Evolutionary conservation across 2,329 filamentous ascomycete genomes (phyloP).

Genomic region (Eurotiales sp.): DNA sequence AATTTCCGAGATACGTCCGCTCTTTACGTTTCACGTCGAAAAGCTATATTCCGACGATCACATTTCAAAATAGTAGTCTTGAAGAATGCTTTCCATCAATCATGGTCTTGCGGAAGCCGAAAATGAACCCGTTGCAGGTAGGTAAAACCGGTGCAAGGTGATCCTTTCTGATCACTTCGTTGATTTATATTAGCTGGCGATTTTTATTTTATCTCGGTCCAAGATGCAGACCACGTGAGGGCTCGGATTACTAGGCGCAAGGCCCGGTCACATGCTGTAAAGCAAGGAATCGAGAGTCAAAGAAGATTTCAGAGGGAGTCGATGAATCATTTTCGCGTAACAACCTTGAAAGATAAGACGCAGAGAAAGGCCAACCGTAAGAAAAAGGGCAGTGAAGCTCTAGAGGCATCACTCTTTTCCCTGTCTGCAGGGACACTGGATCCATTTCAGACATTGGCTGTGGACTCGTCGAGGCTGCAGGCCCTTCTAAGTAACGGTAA

Average conservation of each 20-base stretch:
- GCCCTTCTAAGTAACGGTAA: slow-evolving; percentile 7
- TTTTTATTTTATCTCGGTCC: slow-evolving; percentile 19
- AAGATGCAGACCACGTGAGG: slow-evolving; percentile 19
- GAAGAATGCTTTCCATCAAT: too few relatives aligned
- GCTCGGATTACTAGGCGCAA: slow-evolving; percentile 18
- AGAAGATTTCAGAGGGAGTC: slow-evolving; percentile 25
- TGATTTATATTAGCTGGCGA: background rate
- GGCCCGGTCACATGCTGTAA: slow-evolving; percentile 30
- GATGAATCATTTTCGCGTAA: slow-evolving; percentile 23
- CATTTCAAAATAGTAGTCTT: too few relatives aligned
- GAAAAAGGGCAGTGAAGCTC: background rate
- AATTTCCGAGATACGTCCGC: too few relatives aligned
- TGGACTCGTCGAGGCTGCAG: slow-evolving; percentile 11
- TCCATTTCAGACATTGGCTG: slow-evolving; percentile 12
- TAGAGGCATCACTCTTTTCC: background rate
- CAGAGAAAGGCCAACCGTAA: background rate
- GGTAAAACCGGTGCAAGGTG: background rate
- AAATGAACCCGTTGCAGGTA: background rate
- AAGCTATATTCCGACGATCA: too few relatives aligned
- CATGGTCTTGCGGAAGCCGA: too few relatives aligned
- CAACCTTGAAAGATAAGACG: background rate
- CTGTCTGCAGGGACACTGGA: slow-evolving; percentile 3
- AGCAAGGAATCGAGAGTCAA: slow-evolving; percentile 26
- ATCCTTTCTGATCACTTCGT: background rate
- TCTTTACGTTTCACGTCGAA: too few relatives aligned